Base-by-base conservation (phyloP, 208 protist genomes). In the Trypanosoma congolense region DNA sequence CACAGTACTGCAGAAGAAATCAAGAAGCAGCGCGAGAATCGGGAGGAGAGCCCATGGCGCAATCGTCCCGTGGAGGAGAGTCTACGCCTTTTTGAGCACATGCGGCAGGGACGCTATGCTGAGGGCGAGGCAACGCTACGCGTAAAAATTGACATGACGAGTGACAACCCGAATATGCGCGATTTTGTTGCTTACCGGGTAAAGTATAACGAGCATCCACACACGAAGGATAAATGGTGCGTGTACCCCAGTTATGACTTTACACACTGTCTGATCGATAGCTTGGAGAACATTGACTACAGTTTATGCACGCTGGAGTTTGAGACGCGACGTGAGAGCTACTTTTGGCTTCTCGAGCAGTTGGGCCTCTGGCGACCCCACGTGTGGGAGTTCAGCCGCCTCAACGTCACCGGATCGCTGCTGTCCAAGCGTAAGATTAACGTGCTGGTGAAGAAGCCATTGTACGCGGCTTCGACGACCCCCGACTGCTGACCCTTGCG, bases 201-300 rank as follows among this genome's bases (percentile, higher is more conserved):
- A 56, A 99, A 99, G 73, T 99, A 95, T 77, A 75, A 73, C 14
- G 73, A 77, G 61, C 93, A 97, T 68, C 96, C 95, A 26, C 90
- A 96, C 73, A 75, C 84, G 28, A 96, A 96, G 60, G 90, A 97
- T 63, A 86, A 90, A 56, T 99, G 96, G 96, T 99, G 96, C 73
- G 96, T 99, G 63, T 99, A 99, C 75, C 99, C 98, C 25, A 98
- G 96, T 49, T 99, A 99, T 78, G 99, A 99, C 83, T 99, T 95
- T 73, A 98, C 98, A 28, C 98, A 99, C 85, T 99, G 98, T 80
- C 76, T 99, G 31, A 89, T 97, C 30, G 99, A 99, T 76, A 97
- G 97, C 8, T 72, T 99, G 25, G 99, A 99, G 74, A 80, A 99
- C 79, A 98, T 99, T 56, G 99, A 99, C 30, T 98, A 99, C 82